Evolutionary conservation across 176 grass and related monocot species (phyloP), one percentile per base, ranked within the genome.

Genomic region (Rhynchospora tenuis): DNA sequence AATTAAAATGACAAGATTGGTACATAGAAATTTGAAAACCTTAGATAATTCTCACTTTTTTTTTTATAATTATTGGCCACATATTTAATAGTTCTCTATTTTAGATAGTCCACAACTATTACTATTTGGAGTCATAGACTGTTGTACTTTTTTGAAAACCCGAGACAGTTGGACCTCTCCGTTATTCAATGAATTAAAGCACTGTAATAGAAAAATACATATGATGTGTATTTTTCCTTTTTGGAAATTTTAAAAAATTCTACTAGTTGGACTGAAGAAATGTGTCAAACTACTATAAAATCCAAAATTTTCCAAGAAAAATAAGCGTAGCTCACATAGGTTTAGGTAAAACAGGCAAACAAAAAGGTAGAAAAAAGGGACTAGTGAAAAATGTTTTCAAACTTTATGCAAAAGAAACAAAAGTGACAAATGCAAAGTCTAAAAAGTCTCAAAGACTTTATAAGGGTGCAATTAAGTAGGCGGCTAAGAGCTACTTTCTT

Each of bases 361-460:
- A 56, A 31, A 56, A 77, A 38, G 33, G 73, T 33, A 31, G 50
- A 77, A 31, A 77, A 38, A 77, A 23, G 9, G 56, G 73, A 77
- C 24, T 1, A 7, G 12, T 48, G 5, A 51, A 52, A 75, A 54
- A 73, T 33, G 38, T 29, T 12, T 77, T 55, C 14, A 77, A 19
- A 77, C 50, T 77, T 77, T 77, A 24, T 77, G 26, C 17, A 31
- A 77, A 76, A 77, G 50, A 77, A 77, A 56, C 63, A 68, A 66
- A 82, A 82, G 45, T 82, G 61, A 64, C 33, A 82, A 79, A 73
- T 48, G n/a, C 19, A 81, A 14, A 19, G 59, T 66, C 42, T 64
- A 33, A 66, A 82, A 67, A 65, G 59, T 82, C 63, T 50, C 19
- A 43, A 52, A 28, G 12, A 62, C 27, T 82, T 82, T 64, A 16